phyloP scores from a whole-genome alignment of 441 rosid genomes.

The Gossypium lobatum region DNA sequence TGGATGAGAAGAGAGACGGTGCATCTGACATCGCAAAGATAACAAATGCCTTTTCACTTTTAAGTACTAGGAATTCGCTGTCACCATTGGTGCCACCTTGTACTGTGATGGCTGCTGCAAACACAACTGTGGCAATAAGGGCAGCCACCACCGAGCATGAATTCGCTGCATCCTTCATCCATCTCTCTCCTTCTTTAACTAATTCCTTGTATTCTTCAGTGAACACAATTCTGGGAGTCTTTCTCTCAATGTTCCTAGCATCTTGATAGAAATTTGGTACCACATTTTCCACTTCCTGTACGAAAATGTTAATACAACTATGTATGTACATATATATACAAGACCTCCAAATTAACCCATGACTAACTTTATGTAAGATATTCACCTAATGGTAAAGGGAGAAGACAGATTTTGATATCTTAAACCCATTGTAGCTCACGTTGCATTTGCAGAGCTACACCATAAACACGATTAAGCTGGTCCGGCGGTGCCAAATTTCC shows the following conservation, averaged over 20 bases:
- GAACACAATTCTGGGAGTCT: constrained; percentile 26
- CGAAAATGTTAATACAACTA: background rate
- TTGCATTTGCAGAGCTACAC: constrained; percentile 45
- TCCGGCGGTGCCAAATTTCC: constrained; percentile 31
- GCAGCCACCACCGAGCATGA: constrained; percentile 31
- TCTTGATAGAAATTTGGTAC: background rate
- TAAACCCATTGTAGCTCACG: constrained; percentile 52
- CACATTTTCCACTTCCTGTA: constrained; percentile 9
- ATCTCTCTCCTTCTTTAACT: constrained; percentile 27
- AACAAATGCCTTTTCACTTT: background rate
- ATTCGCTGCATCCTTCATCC: constrained; percentile 37
- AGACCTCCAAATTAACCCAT: background rate
- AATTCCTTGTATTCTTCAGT: constrained; percentile 26
- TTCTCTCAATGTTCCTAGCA: background rate
- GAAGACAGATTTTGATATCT: constrained; percentile 20
- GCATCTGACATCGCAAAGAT: constrained; percentile 23
- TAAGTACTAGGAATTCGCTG: constrained; percentile 17
- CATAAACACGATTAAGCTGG: constrained; percentile 32
- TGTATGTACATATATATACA: background rate
- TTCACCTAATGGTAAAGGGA: background rate
- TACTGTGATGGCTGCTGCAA: constrained; percentile 33
- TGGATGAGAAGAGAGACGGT: constrained; percentile 31
- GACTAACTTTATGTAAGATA: background rate
- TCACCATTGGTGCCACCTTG: constrained; percentile 32
- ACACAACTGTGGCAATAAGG: constrained; percentile 33